phyloP scores from a whole-genome alignment of 2,329 filamentous ascomycete genomes.

The Hypoxylon sp. region DNA sequence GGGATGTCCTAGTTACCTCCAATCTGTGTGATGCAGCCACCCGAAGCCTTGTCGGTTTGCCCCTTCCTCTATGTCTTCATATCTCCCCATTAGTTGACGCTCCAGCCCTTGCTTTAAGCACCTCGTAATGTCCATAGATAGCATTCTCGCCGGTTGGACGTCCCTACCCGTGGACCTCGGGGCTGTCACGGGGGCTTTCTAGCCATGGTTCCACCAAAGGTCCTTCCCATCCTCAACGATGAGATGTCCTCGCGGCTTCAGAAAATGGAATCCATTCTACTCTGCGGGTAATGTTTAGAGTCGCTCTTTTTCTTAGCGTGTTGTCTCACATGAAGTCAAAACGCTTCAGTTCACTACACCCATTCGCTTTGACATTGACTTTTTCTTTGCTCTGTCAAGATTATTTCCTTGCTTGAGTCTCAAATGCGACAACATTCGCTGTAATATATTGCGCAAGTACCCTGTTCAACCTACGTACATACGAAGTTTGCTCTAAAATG shows the following conservation, averaged over 20 bases:
- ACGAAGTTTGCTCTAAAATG: conserved; percentile 11
- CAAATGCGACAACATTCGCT: conserved; percentile 23
- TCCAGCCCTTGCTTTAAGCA: conserved; percentile 12
- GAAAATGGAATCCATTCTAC: conserved; percentile 8
- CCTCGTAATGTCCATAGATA: not conserved
- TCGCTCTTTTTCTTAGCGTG: conserved; percentile 26
- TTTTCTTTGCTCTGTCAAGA: conserved; percentile 1
- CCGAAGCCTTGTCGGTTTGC: conserved; percentile 19
- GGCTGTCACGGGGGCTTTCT: not conserved
- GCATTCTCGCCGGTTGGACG: conserved; percentile 5
- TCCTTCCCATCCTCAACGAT: conserved; percentile 4
- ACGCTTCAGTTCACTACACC: conserved; percentile 17
- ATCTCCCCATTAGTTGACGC: conserved; percentile 1
- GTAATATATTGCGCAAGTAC: conserved; percentile 3
- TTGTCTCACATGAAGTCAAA: conserved; percentile 30
- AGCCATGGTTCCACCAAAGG: not conserved
- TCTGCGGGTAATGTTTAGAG: conserved; percentile 8
- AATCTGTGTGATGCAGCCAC: conserved; percentile 36
- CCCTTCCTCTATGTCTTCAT: not conserved
- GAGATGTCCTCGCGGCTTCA: conserved; percentile 8
- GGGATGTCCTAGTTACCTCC: conserved; percentile 9
- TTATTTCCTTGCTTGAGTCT: conserved; percentile 17
- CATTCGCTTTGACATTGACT: conserved; percentile 23
- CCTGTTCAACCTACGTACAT: not conserved
- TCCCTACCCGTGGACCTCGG: conserved; percentile 7